Conservation (phyloP, 1,284 basidiomycete genomes). For the Tranzscheliella williamsii region DNA sequence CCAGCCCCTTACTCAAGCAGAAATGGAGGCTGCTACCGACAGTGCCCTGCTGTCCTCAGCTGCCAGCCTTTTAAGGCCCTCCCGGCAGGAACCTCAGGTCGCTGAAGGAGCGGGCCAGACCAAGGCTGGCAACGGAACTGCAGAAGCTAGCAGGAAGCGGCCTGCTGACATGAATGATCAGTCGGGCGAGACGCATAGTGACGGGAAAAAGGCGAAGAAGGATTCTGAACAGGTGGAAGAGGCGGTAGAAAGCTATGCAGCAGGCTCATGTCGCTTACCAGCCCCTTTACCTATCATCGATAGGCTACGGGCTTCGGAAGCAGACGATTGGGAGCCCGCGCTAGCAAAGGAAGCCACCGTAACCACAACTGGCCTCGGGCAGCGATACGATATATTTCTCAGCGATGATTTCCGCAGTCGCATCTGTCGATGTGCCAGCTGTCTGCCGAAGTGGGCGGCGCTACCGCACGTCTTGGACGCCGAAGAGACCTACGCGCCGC, state of each 20-base stretch:
- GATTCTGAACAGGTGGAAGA: neutral
- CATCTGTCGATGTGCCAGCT: conserved; percentile 59
- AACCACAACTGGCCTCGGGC: neutral
- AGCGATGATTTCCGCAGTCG: conserved; percentile 57
- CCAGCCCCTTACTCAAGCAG: conserved; percentile 11
- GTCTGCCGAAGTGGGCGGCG: conserved; percentile 18
- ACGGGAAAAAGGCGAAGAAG: conserved; percentile 12
- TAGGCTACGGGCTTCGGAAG: conserved; percentile 8
- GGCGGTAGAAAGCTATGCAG: neutral
- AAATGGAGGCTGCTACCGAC: conserved; percentile 19
- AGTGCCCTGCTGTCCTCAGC: conserved; percentile 31
- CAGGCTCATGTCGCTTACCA: conserved; percentile 13
- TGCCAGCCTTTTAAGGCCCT: conserved; percentile 11
- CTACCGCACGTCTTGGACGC: conserved; percentile 60
- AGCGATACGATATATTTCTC: conserved; percentile 54
- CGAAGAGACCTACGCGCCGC: conserved; percentile 61
- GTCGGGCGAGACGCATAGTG: neutral
- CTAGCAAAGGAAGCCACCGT: conserved; percentile 1
- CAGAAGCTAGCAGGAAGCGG: neutral
- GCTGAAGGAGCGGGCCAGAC: neutral
- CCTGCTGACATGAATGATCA: neutral
- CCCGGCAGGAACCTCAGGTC: neutral
- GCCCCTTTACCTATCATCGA: conserved; percentile 5
- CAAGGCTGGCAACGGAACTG: neutral
- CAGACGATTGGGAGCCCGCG: conserved; percentile 26